Evolutionary conservation across 768 basidiomycete genomes (phyloP), one percentile per base, ranked within the genome.

Genomic region (Podaxis sp.): DNA sequence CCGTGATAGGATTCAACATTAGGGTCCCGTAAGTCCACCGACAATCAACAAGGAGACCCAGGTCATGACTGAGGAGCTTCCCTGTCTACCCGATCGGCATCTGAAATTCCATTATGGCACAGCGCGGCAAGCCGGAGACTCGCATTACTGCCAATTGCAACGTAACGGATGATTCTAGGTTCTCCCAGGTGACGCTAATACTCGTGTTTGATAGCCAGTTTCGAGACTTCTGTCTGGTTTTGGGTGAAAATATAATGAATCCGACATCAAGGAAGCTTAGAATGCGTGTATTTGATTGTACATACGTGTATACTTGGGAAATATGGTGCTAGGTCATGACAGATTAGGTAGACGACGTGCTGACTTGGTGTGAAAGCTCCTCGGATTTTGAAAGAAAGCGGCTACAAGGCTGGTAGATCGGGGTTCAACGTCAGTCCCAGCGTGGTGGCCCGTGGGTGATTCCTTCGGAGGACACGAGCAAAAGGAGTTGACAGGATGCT

Each of bases 1-100:
- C 60, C 60, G 60, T 61, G 60, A 55, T 61, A 61, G 60, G 60
- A 61, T 55, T 55, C 47, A 19, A 25, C 6, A 7, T 13, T 11
- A 41, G 37, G 60, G 60, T 51, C 50, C 22, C 43, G 46, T 36
- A 36, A 55, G 54, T 55, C 54, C 54, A 55, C 59, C 51, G 59
- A 60, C 40, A 29, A 54, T 46, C 19, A 38, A 55, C 25, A 9
- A 13, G n/a, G 19, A 55, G 15, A 15, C 49, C 27, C 29, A 54
- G 25, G 54, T 4, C 12, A 13, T 22, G 38, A 40, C 13, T 9
- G 19, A 38, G 38, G 38, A 22, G 19, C 22, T 17, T 19, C 24
- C 15, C 13, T 55, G 38, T 33, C 19, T 29, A 19, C 36, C 49
- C 49, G 49, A 27, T 27, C 13, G 25, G 41, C 41, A 43, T 43